A percentile compares a stretch with the other conserved stretches of the same genome.
These are phyloP conservation scores for Rhodamnia rubescens DNA, from an alignment of 345 rosid genomes.

Conservation along the genomic window DNA sequence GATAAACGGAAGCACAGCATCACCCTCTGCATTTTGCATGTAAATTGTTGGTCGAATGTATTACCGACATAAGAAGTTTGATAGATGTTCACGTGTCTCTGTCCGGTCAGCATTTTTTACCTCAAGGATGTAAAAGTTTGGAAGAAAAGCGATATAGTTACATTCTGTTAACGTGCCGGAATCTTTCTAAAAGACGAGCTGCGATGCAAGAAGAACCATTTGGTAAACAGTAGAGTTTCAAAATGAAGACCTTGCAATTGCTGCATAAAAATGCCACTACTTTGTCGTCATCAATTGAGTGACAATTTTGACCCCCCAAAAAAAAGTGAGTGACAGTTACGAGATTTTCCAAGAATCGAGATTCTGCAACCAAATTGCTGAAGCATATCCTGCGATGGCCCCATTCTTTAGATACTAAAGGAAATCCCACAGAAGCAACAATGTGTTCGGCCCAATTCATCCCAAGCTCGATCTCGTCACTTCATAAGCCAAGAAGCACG, in stretches of 20 bases:
- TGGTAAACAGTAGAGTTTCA: not conserved
- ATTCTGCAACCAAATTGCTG: not conserved
- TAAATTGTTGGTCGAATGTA: not conserved
- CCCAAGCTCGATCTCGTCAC: constrained; percentile 77
- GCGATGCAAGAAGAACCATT: not conserved
- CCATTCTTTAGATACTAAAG: constrained; percentile 3
- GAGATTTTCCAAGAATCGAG: not conserved
- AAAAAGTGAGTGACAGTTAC: not conserved
- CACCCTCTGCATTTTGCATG: not conserved
- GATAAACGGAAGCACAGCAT: not conserved
- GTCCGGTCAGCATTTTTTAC: not conserved
- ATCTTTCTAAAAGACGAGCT: too few relatives aligned
- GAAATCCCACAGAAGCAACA: not conserved
- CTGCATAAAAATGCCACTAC: not conserved
- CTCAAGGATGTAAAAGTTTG: not conserved
- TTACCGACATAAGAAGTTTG: not conserved
- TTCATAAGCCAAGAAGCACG: constrained; percentile 93
- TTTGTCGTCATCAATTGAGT: not conserved
- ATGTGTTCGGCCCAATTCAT: constrained; percentile 8
- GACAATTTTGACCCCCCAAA: too few relatives aligned
- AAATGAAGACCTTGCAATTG: not conserved
- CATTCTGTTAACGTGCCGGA: not conserved
- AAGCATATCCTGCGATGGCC: not conserved
- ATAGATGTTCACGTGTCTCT: not conserved
- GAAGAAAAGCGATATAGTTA: not conserved